Evolutionary conservation across 345 rosid species (phyloP).

Genomic region (Pugionium dolabratum): DNA sequence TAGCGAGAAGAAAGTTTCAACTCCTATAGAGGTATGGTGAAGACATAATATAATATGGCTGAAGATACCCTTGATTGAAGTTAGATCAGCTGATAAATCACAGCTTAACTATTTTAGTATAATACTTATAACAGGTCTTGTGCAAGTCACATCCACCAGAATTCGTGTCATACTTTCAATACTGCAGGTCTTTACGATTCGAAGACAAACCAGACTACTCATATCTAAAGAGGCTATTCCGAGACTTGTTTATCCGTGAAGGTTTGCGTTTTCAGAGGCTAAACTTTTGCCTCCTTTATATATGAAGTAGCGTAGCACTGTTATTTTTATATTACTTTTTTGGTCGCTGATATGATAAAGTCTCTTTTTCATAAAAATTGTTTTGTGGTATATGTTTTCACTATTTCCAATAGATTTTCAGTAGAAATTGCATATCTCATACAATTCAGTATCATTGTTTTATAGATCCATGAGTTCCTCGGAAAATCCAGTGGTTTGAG

Average conservation of each 20-base stretch:
- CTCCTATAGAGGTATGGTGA: slow-evolving; percentile 83
- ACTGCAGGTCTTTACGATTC: slow-evolving; percentile 79
- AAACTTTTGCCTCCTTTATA: slow-evolving; percentile 1
- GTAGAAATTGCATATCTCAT: not conserved
- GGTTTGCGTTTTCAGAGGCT: slow-evolving; percentile 46
- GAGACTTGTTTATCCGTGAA: slow-evolving; percentile 75
- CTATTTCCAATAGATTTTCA: not conserved
- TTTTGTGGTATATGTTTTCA: slow-evolving; percentile 17
- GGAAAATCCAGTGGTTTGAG: too few species aligned
- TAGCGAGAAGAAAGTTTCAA: slow-evolving; percentile 84
- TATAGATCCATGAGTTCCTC: too few species aligned
- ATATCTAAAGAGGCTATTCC: slow-evolving; percentile 74
- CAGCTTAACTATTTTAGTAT: slow-evolving; percentile 6
- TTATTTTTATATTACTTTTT: not conserved
- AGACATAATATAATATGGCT: not conserved
- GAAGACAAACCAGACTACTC: slow-evolving; percentile 91
- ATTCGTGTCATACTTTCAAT: slow-evolving; percentile 82
- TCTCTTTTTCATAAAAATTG: not conserved
- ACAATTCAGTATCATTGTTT: not conserved
- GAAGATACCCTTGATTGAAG: slow-evolving; percentile 12
- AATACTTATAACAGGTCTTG: slow-evolving; percentile 51
- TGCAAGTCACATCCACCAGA: slow-evolving; percentile 75
- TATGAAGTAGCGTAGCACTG: not conserved
- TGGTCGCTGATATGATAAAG: not conserved
- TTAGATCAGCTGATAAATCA: slow-evolving; percentile 5